Evolutionary conservation across 148 eudicot species (phyloP).

Genomic region (Rhododendron griersonianum): DNA sequence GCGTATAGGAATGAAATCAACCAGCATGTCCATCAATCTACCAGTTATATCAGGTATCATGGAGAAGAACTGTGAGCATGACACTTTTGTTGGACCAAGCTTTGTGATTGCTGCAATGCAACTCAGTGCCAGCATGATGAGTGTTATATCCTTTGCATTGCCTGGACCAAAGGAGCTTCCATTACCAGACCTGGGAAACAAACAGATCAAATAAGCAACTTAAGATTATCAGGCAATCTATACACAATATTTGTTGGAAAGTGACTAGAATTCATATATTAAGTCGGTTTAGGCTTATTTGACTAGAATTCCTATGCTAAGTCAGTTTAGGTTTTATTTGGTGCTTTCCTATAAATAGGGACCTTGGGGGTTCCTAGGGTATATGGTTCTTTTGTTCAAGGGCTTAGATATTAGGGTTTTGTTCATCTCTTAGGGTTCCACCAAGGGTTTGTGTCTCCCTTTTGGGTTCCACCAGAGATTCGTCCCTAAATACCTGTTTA

Average conservation of each 20-base stretch:
- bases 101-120: conserved; percentile 71
- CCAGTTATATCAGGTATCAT: conserved; percentile 76
- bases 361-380: too few species aligned
- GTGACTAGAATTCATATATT: too few species aligned
- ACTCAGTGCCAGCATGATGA: conserved; percentile 69
- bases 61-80: conserved; percentile 77
- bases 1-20: conserved; percentile 62
- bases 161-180: conserved; percentile 36
- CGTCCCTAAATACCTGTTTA: too few species aligned
- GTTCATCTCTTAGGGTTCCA: too few species aligned
- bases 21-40: conserved; percentile 80
- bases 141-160: conserved; percentile 60
- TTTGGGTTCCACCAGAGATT: too few species aligned
- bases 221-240: conserved; percentile 1
- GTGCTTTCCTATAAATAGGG: too few species aligned
- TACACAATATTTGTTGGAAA: background rate
- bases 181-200: conserved; percentile 50
- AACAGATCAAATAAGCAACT: conserved; percentile 8
- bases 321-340: too few species aligned
- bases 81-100: conserved; percentile 89
- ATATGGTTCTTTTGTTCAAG: too few species aligned
- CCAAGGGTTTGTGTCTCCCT: too few species aligned
- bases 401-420: too few species aligned
- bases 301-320: too few species aligned
- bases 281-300: too few species aligned